Conservation (phyloP, 352 stramenopile genomes). For the Pythium angustatum region DNA sequence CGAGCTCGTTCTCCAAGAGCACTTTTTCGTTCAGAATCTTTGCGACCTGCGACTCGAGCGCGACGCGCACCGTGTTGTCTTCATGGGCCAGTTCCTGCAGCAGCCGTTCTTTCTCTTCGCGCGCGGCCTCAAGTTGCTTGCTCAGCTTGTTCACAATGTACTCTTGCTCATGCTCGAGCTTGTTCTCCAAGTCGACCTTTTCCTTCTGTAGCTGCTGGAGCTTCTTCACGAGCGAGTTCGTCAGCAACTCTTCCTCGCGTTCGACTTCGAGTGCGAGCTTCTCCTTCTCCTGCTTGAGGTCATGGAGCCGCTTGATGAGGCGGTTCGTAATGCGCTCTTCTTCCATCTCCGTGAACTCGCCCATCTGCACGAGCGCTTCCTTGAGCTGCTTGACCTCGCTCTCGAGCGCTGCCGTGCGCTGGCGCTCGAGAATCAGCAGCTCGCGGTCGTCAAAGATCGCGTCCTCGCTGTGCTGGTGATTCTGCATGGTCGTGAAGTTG, state of each 20-base stretch:
- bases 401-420: constrained; percentile 73
- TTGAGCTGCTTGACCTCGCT: constrained; percentile 65
- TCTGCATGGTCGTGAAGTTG: no score
- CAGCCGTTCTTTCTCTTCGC: constrained; percentile 68
- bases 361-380: constrained; percentile 72
- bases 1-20: constrained; percentile 82
- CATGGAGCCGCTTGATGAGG: constrained; percentile 75
- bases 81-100: constrained; percentile 68
- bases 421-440: constrained; percentile 70
- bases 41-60: constrained; percentile 76
- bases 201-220: constrained; percentile 85
- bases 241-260: constrained; percentile 89
- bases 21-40: constrained; percentile 87
- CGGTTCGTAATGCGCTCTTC: constrained; percentile 86
- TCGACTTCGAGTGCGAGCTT: constrained; percentile 87
- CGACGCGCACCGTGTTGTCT: constrained; percentile 59
- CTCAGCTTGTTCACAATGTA: constrained; percentile 92
- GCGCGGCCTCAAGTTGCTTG: constrained; percentile 78
- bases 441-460: constrained; percentile 47
- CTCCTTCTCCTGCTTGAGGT: constrained; percentile 88
- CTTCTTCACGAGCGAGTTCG: constrained; percentile 90
- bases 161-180: constrained; percentile 90
- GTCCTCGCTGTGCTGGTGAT: constrained; percentile 27
- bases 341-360: constrained; percentile 82
- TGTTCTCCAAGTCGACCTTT: constrained; percentile 92